Evolutionary conservation across 768 basidiomycete species (phyloP).

Genomic region (Leccinum sublutescens): DNA sequence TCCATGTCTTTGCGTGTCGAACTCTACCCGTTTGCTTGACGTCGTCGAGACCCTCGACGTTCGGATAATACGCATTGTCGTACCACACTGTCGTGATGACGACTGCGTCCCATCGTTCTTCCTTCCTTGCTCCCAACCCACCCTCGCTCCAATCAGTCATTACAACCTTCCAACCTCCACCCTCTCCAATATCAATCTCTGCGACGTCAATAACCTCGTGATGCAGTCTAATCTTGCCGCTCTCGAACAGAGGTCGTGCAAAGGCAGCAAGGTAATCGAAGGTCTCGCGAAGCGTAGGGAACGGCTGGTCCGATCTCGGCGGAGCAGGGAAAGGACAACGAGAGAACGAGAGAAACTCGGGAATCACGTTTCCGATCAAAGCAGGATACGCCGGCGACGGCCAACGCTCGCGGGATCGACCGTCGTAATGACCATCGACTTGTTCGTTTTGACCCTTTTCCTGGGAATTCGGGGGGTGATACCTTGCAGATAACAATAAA

Average conservation of each 20-base stretch:
- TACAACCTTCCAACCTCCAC: conserved; percentile 40
- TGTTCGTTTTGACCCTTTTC: neutral
- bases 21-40: conserved; percentile 35
- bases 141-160: conserved; percentile 37
- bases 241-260: conserved; percentile 22
- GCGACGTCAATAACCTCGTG: conserved; percentile 40
- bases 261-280: conserved; percentile 28
- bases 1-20: conserved; percentile 44
- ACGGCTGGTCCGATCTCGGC: conserved; percentile 24
- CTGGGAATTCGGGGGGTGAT: conserved; percentile 3
- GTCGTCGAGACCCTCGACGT: conserved; percentile 41
- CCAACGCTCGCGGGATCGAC: conserved; percentile 31
- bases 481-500: conserved; percentile 5
- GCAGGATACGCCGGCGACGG: conserved; percentile 47
- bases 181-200: conserved; percentile 29
- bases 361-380: conserved; percentile 50
- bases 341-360: conserved; percentile 38
- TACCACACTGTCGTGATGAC: conserved; percentile 47
- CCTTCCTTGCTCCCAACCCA: conserved; percentile 19
- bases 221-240: conserved; percentile 39
- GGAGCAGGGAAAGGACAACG: conserved; percentile 29
- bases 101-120: conserved; percentile 49
- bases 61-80: conserved; percentile 45
- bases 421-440: neutral
- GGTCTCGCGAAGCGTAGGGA: conserved; percentile 30